Base-by-base conservation (phyloP, 352 stramenopile species). In the Phytophthora constricta region DNA sequence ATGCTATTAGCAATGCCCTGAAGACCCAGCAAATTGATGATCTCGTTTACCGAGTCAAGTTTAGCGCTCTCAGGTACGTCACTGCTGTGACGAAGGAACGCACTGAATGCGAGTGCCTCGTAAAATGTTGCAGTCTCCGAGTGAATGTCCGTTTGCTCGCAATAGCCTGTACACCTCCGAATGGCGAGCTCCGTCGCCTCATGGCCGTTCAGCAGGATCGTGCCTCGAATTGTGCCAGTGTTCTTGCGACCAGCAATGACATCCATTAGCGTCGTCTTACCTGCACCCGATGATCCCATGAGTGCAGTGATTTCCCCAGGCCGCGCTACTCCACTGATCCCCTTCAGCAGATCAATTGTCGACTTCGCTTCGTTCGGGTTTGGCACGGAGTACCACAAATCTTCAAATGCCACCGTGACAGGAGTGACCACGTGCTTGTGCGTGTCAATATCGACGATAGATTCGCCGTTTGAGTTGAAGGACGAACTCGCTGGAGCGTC, bases 231-330 rank as follows among this genome's bases (percentile, higher is more conserved):
- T 10, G 33, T 74, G 20, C 93, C 91, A 23, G 57, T 64, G 26
- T 74, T 91, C 73, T 98, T 98, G 49, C 93, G 77, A 14, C 94
- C 70, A 1, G 92, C 88, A 39, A 98, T 89, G 3, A 98, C 91
- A 74, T 98, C 92, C 62, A 97, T 87, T 5, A 98, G 74, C 9
- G 65, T 73, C 8, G 65, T 73, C 45, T 72, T 72, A 7, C 64
- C 64, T 14, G 64, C 80, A 58, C 84, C 82, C 4, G 68, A 76
- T 1, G 74, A 73, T 4, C 80, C 80, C 70, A 86, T 82, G 14
- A 89, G 57, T 27, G 78, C 75, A 1, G 72, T 77, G 4, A 87
- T 70, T 11, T 49, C 62, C 7, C 80, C 78, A 7, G 80, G 80
- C 16, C 34, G 19, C 13, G 72, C 71, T 41, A 70, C 65, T n/a